Evolutionary conservation across 805 yeast species (phyloP), one percentile per base, ranked within the genome.

Genomic region (Wickerhamomyces bisporus): DNA sequence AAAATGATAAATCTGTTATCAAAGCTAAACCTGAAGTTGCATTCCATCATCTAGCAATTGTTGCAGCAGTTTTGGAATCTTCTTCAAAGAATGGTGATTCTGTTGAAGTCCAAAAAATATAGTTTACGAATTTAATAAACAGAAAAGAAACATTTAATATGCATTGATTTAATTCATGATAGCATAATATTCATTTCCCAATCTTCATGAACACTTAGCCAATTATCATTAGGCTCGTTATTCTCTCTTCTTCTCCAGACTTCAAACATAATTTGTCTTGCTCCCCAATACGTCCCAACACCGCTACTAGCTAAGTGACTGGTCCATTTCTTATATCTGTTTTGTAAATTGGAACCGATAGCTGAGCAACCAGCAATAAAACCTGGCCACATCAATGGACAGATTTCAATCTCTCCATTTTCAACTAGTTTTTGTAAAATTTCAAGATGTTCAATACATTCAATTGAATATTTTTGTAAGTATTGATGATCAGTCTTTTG

Each of bases 1-100:
- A 70, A 40, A 74, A 76, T 46, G 86, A 85, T 58, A 84, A 84
- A 62, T 52, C 66, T 3, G 46, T 75, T 38, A 61, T 81, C 36
- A 64, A 56, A 29, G 74, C 75, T 30, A 70, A 79, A n/a, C 95
- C 96, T 19, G 81, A 75, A 45, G 73, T 68, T 44, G 87, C 94
- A 6, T 89, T 84, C 79, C 96, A 89, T 62, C 98, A 91, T 61
- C 76, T 89, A 60, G 96, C 96, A 6, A 75, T 86, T 49, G 77
- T 91, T 41, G 95, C 77, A 39, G 98, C 96, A 20, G 84, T 86
- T 42, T 63, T 91, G 26, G 81, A 82, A 47, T 81, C 93, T 41
- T 75, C 86, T 27, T 49, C 64, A 14, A 61, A 70, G 25, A 65
- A 70, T 39, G 86, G 85, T 52, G 58, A 62, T 36, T 58, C 70